Evolutionary conservation across 345 rosid species (phyloP), one percentile per base, ranked within the genome.

Genomic region (Aquilaria yunnanensis): DNA sequence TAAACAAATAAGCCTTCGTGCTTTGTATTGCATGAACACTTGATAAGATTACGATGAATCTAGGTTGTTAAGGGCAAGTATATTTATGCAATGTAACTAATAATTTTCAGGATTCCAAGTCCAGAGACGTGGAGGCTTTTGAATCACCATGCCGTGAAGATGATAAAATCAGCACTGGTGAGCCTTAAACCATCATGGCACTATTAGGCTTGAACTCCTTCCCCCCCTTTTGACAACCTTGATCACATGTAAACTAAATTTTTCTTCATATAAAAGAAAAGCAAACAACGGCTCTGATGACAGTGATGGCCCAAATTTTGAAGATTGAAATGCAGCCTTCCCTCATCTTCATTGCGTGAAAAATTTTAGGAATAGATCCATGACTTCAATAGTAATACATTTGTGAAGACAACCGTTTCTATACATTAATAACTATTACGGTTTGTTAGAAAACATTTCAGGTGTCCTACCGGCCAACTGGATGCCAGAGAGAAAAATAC

Each of bases 401-500:
- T 64, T 11, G n/a, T 56, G 16, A 14, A 56, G 12, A 29, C 14
- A 33, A 16, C 32, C 11, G 32, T 55, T 14, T 14, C 9, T 12
- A 50, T 62, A 61, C 45, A 54, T 74, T 64, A 74, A 34, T 48
- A 34, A 52, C 41, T 45, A 41, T 61, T 34, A 30, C 51, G 69
- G 54, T 37, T 37, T 58, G 51, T 57, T 76, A 80, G 91, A 67
- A 57, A 75, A 49, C 61, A 64, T 55, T 60, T 65, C 65, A 33
- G 54, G 23, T 54, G 56, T 32, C 37, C 64, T 63, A 32, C 56
- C 49, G 59, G 46, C 66, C 60, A 29, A 63, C 1, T 48, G 62
- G 75, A 69, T 78, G 70, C 89, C 83, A 12, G 76, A 77, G 57
- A 84, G 84, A 69, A 66, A 60, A 10, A 46, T 67, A 13, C 80